phyloP scores from a whole-genome alignment of 2,329 filamentous ascomycete species.

The Venturia nashicola region DNA sequence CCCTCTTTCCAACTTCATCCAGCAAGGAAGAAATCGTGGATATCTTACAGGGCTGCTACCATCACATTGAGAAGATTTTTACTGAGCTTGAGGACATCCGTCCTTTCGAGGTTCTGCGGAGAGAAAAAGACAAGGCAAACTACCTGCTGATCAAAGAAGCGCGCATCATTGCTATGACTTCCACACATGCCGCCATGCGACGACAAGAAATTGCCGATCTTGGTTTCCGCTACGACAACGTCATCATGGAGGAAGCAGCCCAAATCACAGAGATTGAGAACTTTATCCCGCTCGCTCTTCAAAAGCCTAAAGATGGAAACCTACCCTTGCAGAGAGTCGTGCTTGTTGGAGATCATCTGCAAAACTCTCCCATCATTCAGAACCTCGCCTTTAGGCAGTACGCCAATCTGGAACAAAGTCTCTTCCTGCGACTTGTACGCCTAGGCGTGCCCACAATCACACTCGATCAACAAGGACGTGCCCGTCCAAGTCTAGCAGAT shows the following conservation, averaged over 20 bases:
- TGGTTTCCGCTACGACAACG: conserved; percentile 96
- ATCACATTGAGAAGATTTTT: conserved; percentile 83
- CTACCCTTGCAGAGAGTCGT: conserved; percentile 76
- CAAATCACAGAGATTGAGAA: conserved; percentile 97
- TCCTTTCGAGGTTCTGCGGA: conserved; percentile 86
- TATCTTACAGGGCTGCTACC: conserved; percentile 71
- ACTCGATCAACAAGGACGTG: conserved; percentile 87
- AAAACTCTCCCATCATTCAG: conserved; percentile 93
- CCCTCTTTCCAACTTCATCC: conserved; percentile 59
- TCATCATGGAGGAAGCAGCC: conserved; percentile 96
- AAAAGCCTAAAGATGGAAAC: conserved; percentile 62
- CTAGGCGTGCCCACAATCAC: conserved; percentile 84
- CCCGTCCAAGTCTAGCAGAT: conserved; percentile 72
- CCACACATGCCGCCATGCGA: conserved; percentile 92
- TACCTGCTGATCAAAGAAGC: conserved; percentile 92
- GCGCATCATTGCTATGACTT: conserved; percentile 97
- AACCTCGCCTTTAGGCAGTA: conserved; percentile 90
- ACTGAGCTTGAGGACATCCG: conserved; percentile 83
- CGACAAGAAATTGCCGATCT: conserved; percentile 78
- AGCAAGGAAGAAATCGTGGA: conserved; percentile 59
- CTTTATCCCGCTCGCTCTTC: conserved; percentile 89
- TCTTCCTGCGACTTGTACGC: conserved; percentile 83
- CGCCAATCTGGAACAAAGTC: conserved; percentile 87
- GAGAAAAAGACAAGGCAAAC: conserved; percentile 85
- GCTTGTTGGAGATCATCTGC: conserved; percentile 86